Base-by-base conservation (phyloP, 2,329 filamentous ascomycete species). In the Lasiodiplodia sp. region DNA sequence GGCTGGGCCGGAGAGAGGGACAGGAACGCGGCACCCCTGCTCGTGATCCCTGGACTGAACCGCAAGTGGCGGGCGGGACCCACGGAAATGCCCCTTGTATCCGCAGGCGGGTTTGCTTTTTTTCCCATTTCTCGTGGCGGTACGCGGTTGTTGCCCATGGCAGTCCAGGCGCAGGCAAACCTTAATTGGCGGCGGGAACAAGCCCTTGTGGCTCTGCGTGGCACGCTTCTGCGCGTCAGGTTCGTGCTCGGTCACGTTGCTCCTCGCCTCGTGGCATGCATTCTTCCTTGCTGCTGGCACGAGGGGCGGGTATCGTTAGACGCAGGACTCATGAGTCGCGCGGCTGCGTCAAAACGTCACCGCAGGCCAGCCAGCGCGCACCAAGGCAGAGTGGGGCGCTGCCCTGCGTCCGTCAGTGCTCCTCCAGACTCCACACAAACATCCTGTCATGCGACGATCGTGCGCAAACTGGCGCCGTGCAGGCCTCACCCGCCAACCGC, bases 141-240 rank as follows among this genome's bases (percentile, higher is more conserved):
- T 37, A 28, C 44, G 31, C 31, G 55, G 55, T 37, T 12, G 23
- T n/a, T 31, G 60, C 60, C 11, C 5, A 64, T 64, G 60, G 21
- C 47, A 38, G 40, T 47, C 40, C 25, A 52, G 40, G n/a, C 38
- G 47, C 11, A 21, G 28, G 47, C 60, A 64, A 64, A 64, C 60
- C 47, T 64, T 64, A 64, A 64, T 64, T 52, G 25, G 28, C 56
- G 4, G 16, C 58, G 58, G 40, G 58, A 63, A 44, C 28, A 51
- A 34, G 44, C 60, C 60, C 60, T 38, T 64, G 60, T 64, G 44
- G 58, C 40, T 49, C 44, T 34, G 58, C 28, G 44, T 63, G 47
- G 60, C 60, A 62, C 60, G 60, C 60, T 64, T 52, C 60, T 64
- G 60, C 60, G 60, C 60, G 60, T 64, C 60, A 64, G 37, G 51